Evolutionary conservation across 2,329 filamentous ascomycete genomes (phyloP), one percentile per base, ranked within the genome.

Genomic region (Microcyclosporella mali): DNA sequence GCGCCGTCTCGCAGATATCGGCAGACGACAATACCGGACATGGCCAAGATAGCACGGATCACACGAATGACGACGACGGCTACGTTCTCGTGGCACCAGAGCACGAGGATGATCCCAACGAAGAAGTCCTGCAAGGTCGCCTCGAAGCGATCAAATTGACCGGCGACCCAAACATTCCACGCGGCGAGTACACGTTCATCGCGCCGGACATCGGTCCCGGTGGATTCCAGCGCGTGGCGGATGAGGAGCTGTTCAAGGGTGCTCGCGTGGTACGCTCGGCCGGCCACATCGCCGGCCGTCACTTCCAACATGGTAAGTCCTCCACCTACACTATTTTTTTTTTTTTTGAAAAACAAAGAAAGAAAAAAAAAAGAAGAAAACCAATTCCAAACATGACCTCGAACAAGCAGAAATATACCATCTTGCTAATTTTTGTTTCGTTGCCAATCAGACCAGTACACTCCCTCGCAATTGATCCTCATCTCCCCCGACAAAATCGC

Each of bases 71-170:
- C 28, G 68, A 75, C 14, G 70, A 70, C 2, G 42, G 14, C 17
- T 10, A 37, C 19, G 17, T 14, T 17, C n/a, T 14, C 18, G 18
- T 31, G 6, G 28, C 38, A 3, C 17, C 34, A 7, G 21, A 25
- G 21, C 15, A 18, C 6, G 37, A 29, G n/a, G n/a, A n/a, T n/a
- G n/a, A n/a, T n/a, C n/a, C n/a, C 14, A 12, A 27, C 30, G 32
- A 41, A 11, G 34, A 50, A 15, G 42, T 78, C 1, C 79, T 85
- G 52, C 72, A 70, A 10, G 87, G 88, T 3, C 73, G 80, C 1
- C 64, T 97, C 3, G 81, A 89, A 62, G 90, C 85, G 0, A 81
- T 95, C 58, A 97, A 97, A 62, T 69, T 98, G 27, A 97, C 90
- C 0, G 90, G 90, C 1, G 90, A 98, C 58, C 80, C 84, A 0